These are phyloP conservation scores for Leptosphaerulina australis DNA, from an alignment of 2,329 filamentous ascomycete genomes.

Conservation along the genomic window DNA sequence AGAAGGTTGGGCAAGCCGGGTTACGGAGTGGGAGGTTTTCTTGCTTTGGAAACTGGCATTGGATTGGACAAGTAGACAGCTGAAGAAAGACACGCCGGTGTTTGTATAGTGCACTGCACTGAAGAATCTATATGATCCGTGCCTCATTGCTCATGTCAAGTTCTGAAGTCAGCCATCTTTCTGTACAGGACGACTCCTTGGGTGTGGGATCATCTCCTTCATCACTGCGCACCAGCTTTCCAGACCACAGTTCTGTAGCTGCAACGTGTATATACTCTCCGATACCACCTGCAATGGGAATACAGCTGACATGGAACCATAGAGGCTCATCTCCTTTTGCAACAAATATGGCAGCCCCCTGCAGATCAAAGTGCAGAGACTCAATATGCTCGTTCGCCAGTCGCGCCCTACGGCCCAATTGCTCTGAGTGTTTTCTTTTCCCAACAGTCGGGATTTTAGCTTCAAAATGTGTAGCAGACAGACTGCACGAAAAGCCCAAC, in stretches of 20 bases:
- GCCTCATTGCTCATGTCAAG: background rate
- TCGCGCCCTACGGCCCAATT: background rate
- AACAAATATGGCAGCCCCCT: constrained; percentile 1
- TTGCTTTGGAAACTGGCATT: too few species aligned
- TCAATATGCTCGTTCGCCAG: background rate
- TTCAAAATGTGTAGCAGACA: background rate
- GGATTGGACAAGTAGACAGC: too few species aligned
- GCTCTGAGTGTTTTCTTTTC: background rate
- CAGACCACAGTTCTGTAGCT: background rate
- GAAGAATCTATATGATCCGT: too few species aligned
- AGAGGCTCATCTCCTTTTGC: constrained; percentile 6
- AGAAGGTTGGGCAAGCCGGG: too few species aligned
- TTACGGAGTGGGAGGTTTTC: too few species aligned
- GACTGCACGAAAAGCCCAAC: constrained; percentile 1
- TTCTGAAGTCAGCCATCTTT: background rate
- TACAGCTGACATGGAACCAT: constrained; percentile 8
- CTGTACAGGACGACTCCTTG: background rate
- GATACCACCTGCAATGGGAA: constrained; percentile 6
- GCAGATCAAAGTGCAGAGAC: constrained; percentile 4
- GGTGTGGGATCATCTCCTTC: background rate
- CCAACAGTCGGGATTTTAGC: background rate
- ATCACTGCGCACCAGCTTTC: background rate
- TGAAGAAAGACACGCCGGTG: too few species aligned
- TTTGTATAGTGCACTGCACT: too few species aligned
- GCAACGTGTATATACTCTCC: constrained; percentile 3